A percentile compares a stretch with the other conserved stretches of the same genome.
Evolutionary conservation across 352 stramenopile species (phyloP).

Genomic region (Phytophthora nicotianae): DNA sequence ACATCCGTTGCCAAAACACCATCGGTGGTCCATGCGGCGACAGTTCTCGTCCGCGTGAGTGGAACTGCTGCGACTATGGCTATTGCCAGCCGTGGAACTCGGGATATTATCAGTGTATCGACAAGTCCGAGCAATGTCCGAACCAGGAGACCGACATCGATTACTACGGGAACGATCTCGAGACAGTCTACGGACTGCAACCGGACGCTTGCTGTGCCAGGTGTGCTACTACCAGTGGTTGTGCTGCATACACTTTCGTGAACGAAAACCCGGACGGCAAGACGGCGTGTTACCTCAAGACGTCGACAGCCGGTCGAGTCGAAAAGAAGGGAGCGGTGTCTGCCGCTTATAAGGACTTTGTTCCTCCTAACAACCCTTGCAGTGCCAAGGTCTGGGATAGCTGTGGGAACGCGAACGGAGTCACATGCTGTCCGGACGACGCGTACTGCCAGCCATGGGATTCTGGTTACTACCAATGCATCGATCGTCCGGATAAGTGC

Average conservation of each 20-base stretch:
- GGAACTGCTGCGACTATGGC: constrained; percentile 45
- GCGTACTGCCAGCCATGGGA: constrained; percentile 71
- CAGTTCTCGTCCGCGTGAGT: constrained; percentile 36
- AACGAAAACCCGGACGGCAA: constrained; percentile 65
- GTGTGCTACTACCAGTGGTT: constrained; percentile 47
- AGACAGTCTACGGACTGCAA: constrained; percentile 45
- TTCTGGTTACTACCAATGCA: constrained; percentile 62
- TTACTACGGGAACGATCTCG: constrained; percentile 55
- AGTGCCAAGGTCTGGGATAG: constrained; percentile 26
- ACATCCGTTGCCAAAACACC: constrained; percentile 55
- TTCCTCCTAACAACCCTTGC: constrained; percentile 25
- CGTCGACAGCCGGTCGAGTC: constrained; percentile 21
- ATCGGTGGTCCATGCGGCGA: constrained; percentile 42
- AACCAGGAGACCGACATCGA: constrained; percentile 53
- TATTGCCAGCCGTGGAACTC: constrained; percentile 75
- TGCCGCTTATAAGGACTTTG: constrained; percentile 27
- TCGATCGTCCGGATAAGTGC: constrained; percentile 40
- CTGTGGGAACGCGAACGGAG: constrained; percentile 43
- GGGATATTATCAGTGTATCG: constrained; percentile 63
- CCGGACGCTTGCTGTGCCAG: constrained; percentile 47
- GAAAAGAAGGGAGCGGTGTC: constrained; percentile 53
- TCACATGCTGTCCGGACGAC: constrained; percentile 45
- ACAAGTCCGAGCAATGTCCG: constrained; percentile 37
- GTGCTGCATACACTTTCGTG: constrained; percentile 64
- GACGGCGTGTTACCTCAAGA: constrained; percentile 63